phyloP scores from a whole-genome alignment of 2,329 filamentous ascomycete genomes.

The Thelonectria discophora region DNA sequence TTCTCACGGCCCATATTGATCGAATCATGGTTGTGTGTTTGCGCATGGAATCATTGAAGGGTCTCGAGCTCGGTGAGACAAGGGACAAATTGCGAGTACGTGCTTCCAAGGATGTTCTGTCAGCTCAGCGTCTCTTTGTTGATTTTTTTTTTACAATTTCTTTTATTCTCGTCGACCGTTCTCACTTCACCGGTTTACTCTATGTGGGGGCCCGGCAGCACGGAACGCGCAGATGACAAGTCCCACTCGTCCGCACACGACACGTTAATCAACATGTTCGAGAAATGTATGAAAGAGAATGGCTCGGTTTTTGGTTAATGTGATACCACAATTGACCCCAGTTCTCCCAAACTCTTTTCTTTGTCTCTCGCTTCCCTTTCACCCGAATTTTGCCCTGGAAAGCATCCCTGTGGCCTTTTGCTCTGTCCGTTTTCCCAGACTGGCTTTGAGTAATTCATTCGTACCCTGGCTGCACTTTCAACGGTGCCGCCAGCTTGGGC shows the following conservation, averaged over 20 bases:
- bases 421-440: too few relatives aligned
- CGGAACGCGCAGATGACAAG: neutral
- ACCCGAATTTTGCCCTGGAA: too few relatives aligned
- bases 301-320: slow-evolving; percentile 10
- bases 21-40: slow-evolving; percentile 32
- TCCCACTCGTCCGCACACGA: slow-evolving; percentile 2
- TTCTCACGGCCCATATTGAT: slow-evolving; percentile 36
- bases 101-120: too few relatives aligned
- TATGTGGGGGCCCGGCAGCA: neutral
- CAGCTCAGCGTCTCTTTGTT: too few relatives aligned
- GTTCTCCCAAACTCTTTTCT: too few relatives aligned
- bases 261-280: neutral
- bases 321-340: neutral
- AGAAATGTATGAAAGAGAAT: neutral
- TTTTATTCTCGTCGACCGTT: neutral
- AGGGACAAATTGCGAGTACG: neutral
- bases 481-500: slow-evolving; percentile 12
- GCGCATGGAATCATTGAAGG: slow-evolving; percentile 9
- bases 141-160: neutral
- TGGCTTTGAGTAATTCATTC: neutral
- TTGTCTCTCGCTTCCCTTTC: too few relatives aligned
- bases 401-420: too few relatives aligned
- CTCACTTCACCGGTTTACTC: neutral
- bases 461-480: slow-evolving; percentile 4
- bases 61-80: slow-evolving; percentile 12